Evolutionary conservation across 2,329 filamentous ascomycete species (phyloP), one percentile per base, ranked within the genome.

Genomic region (Sporothrix inflata): DNA sequence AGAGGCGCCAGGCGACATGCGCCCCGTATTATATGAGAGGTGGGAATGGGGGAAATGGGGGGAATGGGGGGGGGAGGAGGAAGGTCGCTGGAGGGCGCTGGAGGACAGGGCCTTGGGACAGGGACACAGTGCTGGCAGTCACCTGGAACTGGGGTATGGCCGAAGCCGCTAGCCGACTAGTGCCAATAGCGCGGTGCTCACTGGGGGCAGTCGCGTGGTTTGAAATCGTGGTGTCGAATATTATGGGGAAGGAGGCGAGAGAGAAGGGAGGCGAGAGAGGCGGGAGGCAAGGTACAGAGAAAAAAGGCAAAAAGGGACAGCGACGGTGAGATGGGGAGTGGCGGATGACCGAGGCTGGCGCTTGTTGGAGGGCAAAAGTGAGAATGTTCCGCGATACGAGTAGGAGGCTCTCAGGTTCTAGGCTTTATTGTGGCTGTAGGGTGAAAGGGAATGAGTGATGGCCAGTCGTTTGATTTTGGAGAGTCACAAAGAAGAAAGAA

Each of bases 1-100:
- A 63, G 38, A 63, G 60, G 60, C 60, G 60, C 60, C 60, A 42
- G 34, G 38, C 34, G 57, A 61, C 57, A 61, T 21, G 57, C 57
- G 57, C 57, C 30, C 19, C 34, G 53, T 42, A 63, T 21, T 24
- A 42, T 38, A 42, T 14, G 57, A 63, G 9, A 5, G 27, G 55
- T 12, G 30, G 30, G 3, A 47, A 6, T 47, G 12, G 14, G 4
- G 42, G 42, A 45, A 16, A 57, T 30, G 24, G n/a, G n/a, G n/a
- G n/a, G n/a, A n/a, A n/a, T n/a, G n/a, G n/a, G n/a, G n/a, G n/a
- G n/a, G 21, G n/a, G 11, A 11, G 49, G 49, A 24, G n/a, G 11
- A 24, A 9, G 21, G 49, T 3, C 19, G n/a, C 11, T 16, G 45
- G 45, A 47, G 45, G 45, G 45, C 45, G 19, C 45, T 47, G n/a